Evolutionary conservation across 768 basidiomycete genomes (phyloP).

Genomic region (Hortiboletus flavorubellus): DNA sequence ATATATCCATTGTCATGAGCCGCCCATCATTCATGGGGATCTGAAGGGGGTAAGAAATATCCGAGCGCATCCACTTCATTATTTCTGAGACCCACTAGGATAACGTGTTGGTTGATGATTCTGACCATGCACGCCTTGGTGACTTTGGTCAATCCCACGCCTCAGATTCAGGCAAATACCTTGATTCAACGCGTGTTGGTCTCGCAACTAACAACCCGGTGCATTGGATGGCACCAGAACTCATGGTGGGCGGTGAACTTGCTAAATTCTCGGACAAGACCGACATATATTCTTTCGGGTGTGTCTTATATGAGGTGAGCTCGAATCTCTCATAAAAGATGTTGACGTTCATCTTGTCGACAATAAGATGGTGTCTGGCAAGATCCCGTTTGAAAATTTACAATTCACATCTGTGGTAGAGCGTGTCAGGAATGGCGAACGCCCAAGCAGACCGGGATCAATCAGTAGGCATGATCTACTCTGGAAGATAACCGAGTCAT

Average conservation of each 20-base stretch:
- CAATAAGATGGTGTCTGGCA: slow-evolving; percentile 19
- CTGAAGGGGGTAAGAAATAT: slow-evolving; percentile 33
- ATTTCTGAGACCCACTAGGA: slow-evolving; percentile 14
- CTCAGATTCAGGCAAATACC: slow-evolving; percentile 20
- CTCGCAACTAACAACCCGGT: slow-evolving; percentile 2
- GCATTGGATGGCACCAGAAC: slow-evolving; percentile 30
- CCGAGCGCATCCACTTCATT: not conserved
- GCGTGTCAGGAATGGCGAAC: not conserved
- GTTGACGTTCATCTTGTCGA: not conserved
- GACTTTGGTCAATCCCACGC: slow-evolving; percentile 30
- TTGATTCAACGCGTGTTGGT: slow-evolving; percentile 26
- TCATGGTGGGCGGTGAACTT: slow-evolving; percentile 6
- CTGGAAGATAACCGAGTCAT: slow-evolving; percentile 9
- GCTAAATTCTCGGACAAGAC: slow-evolving; percentile 11
- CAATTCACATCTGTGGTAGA: not conserved
- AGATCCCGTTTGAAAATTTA: slow-evolving; percentile 8
- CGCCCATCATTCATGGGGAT: slow-evolving; percentile 39
- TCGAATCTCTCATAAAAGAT: not conserved
- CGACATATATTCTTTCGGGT: slow-evolving; percentile 29
- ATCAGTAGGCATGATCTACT: slow-evolving; percentile 6
- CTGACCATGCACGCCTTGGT: slow-evolving; percentile 14
- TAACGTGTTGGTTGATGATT: slow-evolving; percentile 22
- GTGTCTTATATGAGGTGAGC: slow-evolving; percentile 30
- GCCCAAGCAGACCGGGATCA: slow-evolving; percentile 6
- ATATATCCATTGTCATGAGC: slow-evolving; percentile 25